A percentile compares a stretch with the other conserved stretches of the same genome.
Evolutionary conservation across 495 filamentous ascomycete species (phyloP).

Genomic region (Daldinia vernicosa): DNA sequence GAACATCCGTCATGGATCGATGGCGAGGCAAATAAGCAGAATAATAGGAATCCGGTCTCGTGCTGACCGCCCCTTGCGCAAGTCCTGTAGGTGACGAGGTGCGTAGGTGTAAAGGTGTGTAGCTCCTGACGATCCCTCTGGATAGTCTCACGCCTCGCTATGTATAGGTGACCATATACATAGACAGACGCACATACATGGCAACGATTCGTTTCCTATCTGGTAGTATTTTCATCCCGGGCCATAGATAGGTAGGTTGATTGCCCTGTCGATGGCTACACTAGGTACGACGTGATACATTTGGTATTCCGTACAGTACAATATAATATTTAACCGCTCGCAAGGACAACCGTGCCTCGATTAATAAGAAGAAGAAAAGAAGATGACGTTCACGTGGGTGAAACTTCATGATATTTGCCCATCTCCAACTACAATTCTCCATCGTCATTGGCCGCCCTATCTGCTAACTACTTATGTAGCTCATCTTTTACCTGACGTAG

Average conservation of each 20-base stretch:
- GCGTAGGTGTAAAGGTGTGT: constrained; percentile 27
- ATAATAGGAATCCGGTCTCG: constrained; percentile 19
- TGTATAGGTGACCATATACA: background rate
- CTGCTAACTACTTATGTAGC: constrained; percentile 13
- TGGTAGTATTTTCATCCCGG: background rate
- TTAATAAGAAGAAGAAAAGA: constrained; percentile 12
- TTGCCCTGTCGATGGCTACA: background rate
- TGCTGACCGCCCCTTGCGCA: constrained; percentile 34
- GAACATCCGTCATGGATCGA: constrained; percentile 27
- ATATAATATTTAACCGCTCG: constrained; percentile 30
- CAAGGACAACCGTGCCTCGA: constrained; percentile 16
- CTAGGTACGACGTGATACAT: constrained; percentile 8
- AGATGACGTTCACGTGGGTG: constrained; percentile 20
- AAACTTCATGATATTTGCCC: constrained; percentile 17
- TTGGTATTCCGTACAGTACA: too few relatives aligned
- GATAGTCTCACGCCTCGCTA: constrained; percentile 32
- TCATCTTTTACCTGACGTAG: constrained; percentile 28
- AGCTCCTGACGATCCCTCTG: constrained; percentile 30
- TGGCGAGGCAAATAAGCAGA: constrained; percentile 15
- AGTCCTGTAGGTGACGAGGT: constrained; percentile 23
- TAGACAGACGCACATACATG: background rate
- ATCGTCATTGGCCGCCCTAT: constrained; percentile 41
- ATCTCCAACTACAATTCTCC: constrained; percentile 5
- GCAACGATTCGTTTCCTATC: background rate
- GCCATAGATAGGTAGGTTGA: background rate